Base-by-base conservation (phyloP, 192 early-diverging fungal species). In the Coemansia sp. region DNA sequence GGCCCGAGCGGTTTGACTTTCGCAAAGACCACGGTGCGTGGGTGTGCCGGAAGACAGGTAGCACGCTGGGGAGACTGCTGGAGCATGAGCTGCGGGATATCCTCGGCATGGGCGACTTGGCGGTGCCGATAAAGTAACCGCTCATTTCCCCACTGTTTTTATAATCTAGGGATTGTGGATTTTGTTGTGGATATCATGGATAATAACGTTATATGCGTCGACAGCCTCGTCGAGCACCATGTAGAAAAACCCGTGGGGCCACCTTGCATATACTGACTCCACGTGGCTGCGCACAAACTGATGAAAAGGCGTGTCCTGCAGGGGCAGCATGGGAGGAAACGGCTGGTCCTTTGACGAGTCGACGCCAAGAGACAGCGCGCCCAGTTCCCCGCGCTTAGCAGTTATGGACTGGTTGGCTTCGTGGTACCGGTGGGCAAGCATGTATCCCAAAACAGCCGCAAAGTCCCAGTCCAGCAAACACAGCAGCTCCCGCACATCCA, bases 1-100 rank as follows among this genome's bases (percentile, higher is more conserved):
- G 94, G 2, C 94, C 94, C 1, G 91, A 93, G 69, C 85, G 94
- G 19, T 96, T 88, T 60, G 91, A 94, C 64, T 96, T 84, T 62
- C 87, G 90, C 52, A 8, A 35, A 6, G 51, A 49, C 2, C 64
- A 74, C n/a, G 50, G 76, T n/a, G 79, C 77, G 37, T 96, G 94
- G 94, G 88, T 92, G 65, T 93, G 89, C 76, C 60, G 72, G 24
- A 87, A 91, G 25, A 91, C 90, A 45, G 84, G 85, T 21, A 82
- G 87, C 49, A 85, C 86, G 1, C 65, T 96, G 25, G 87, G 90
- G 50, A 83, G 75, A 10, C 51, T 96, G 22, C 72, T 96, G 10
- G 85, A 83, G 22, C 69, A 72, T 5, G 93, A 94, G 73, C 73
- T 94, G 27, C 80, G 84, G 2, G 75, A 86, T 27, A 75, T 78